Evolutionary conservation across 306 rosid genomes (phyloP), one percentile per base, ranked within the genome.

Genomic region (Quercus wislizeni): DNA sequence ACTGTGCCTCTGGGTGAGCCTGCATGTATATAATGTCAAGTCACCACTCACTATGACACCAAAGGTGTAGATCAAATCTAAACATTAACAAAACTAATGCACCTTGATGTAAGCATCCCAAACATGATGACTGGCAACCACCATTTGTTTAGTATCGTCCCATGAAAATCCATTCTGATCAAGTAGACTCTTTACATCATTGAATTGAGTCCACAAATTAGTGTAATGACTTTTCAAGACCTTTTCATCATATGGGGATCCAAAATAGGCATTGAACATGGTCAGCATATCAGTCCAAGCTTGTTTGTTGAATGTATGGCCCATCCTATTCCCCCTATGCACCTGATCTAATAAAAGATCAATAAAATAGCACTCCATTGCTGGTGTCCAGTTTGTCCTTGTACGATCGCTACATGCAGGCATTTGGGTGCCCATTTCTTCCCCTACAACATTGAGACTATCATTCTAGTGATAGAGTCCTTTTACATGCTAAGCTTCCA

Each of bases 271-370:
- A 68, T 83, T 86, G 69, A 88, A 83, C 89, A 83, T 76, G 68
- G 67, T 33, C 83, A 83, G 43, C 83, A 88, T 83, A 58, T 88
- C 88, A 77, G 79, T 88, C 91, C 91, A 88, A 71, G 89, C 86
- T 79, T 88, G 86, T 77, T 83, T 85, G 71, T 81, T 88, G 83
- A 85, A 88, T 31, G 88, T 88, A 49, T 79, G 82, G 76, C 91
- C 89, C 85, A 86, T 81, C 71, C 88, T 88, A 35, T 83, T 88
- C 55, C 88, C 91, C 78, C 70, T 85, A 54, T 79, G 86, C 81
- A 79, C 91, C 76, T 88, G 88, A 85, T 86, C 86, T 74, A 88
- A 74, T 85, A 85, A 78, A 19, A 88, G 75, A 77, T 82, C 85
- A 23, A 23, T 23, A 23, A 23, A 23, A 23, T 23, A 23, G 23